These are phyloP conservation scores for Lachnellula arida DNA, from an alignment of 2,329 filamentous ascomycete genomes.

Conservation along the genomic window DNA sequence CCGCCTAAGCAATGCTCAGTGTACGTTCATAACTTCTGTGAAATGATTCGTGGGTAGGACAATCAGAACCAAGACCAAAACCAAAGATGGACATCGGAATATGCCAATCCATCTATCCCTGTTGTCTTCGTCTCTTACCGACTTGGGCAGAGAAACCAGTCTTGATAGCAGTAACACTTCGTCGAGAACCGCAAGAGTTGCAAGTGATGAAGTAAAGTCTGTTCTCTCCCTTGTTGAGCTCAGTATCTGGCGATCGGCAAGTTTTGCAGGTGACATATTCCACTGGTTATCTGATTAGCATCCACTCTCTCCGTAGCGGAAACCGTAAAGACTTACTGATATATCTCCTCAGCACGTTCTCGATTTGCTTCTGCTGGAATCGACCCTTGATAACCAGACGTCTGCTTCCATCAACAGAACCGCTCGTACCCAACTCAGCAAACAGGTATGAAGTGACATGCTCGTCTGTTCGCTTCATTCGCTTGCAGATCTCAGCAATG, in stretches of 20 bases:
- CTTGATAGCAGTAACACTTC: conserved; percentile 96
- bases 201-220: conserved; percentile 98
- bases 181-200: conserved; percentile 78
- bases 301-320: background rate
- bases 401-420: conserved; percentile 88
- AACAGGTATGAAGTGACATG: conserved; percentile 97
- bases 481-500: conserved; percentile 96
- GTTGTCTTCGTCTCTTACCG: conserved; percentile 95
- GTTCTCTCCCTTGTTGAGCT: conserved; percentile 98
- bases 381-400: conserved; percentile 98
- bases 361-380: conserved; percentile 99
- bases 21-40: conserved; percentile 2
- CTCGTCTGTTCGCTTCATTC: conserved; percentile 98
- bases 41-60: background rate
- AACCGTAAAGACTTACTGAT: conserved; percentile 63
- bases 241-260: conserved; percentile 88
- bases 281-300: conserved; percentile 38
- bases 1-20: conserved; percentile 3
- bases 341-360: conserved; percentile 93
- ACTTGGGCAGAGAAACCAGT: conserved; percentile 99
- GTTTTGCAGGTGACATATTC: conserved; percentile 99
- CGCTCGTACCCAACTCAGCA: conserved; percentile 94
- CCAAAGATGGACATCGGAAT: background rate
- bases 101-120: conserved; percentile 54
- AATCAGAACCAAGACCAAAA: background rate